phyloP scores from a whole-genome alignment of 805 yeast genomes.

The Starmerella lactis-condensi region DNA sequence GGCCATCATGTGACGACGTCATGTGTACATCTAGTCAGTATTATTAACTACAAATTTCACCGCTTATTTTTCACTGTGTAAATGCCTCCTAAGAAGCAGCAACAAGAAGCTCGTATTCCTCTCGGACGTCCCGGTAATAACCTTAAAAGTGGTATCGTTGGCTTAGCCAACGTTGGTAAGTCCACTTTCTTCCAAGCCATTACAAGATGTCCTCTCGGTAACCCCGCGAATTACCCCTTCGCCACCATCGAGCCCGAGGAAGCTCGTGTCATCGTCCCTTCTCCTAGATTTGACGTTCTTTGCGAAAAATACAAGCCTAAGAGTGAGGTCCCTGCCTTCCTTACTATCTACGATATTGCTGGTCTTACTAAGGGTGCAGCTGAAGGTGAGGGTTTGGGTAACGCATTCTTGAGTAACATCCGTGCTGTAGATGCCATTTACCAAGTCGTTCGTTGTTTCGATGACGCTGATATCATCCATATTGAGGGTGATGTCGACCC shows the following conservation, averaged over 20 bases:
- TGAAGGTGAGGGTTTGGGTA: slow-evolving; percentile 94
- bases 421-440: slow-evolving; percentile 95
- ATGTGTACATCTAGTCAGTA: too few species aligned
- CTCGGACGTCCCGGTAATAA: slow-evolving; percentile 72
- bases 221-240: slow-evolving; percentile 94
- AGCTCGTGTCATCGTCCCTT: slow-evolving; percentile 88
- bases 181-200: slow-evolving; percentile 95
- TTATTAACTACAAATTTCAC: too few species aligned
- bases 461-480: slow-evolving; percentile 94
- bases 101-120: slow-evolving; percentile 50
- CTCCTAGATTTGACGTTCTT: slow-evolving; percentile 66
- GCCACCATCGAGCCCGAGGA: slow-evolving; percentile 98
- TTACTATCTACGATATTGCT: slow-evolving; percentile 91
- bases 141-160: slow-evolving; percentile 73
- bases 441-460: slow-evolving; percentile 94
- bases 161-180: slow-evolving; percentile 73
- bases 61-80: too few species aligned
- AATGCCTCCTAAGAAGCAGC: slow-evolving; percentile 65
- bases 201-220: slow-evolving; percentile 80
- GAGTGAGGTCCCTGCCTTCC: slow-evolving; percentile 73
- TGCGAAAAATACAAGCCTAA: slow-evolving; percentile 60
- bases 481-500: slow-evolving; percentile 95
- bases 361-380: slow-evolving; percentile 95
- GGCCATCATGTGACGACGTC: too few species aligned
- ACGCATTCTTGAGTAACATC: slow-evolving; percentile 88